Conservation (phyloP, 75 land plant species). For the Larix kaempferi region DNA sequence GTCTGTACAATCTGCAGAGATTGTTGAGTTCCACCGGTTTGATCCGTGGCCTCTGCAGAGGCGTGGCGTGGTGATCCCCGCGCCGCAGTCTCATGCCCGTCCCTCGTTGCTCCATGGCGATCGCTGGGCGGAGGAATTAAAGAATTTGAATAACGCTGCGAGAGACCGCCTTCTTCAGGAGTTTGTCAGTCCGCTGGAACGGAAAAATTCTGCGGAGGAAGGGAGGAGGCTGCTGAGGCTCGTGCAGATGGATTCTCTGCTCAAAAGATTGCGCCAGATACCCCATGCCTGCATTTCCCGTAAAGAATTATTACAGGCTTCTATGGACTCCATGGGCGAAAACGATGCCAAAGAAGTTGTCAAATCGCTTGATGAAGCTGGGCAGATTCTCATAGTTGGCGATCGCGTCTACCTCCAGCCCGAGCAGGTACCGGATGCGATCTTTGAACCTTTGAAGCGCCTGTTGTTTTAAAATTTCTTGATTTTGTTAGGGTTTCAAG, state of each 20-base stretch:
- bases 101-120: too few relatives aligned
- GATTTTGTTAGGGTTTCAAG: not conserved
- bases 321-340: conserved; percentile 2
- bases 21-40: too few relatives aligned
- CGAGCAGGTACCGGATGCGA: conserved; percentile 41
- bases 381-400: conserved; percentile 58
- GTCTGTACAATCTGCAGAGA: too few relatives aligned
- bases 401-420: conserved; percentile 64
- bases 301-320: conserved; percentile 38
- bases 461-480: not conserved
- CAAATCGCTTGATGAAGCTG: conserved; percentile 55
- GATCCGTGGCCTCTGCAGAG: too few relatives aligned
- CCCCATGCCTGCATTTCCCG: conserved; percentile 35
- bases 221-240: conserved; percentile 22
- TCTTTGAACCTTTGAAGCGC: not conserved
- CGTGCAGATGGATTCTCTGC: conserved; percentile 39
- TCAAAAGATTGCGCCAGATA: conserved; percentile 25
- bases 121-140: too few relatives aligned
- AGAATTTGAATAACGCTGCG: too few relatives aligned
- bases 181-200: too few relatives aligned
- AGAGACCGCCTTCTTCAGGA: not conserved
- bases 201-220: not conserved
- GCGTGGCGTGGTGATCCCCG: too few relatives aligned
- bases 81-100: too few relatives aligned
- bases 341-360: conserved; percentile 17